Evolutionary conservation across 306 rosid species (phyloP).

Genomic region (Rosa persica): DNA sequence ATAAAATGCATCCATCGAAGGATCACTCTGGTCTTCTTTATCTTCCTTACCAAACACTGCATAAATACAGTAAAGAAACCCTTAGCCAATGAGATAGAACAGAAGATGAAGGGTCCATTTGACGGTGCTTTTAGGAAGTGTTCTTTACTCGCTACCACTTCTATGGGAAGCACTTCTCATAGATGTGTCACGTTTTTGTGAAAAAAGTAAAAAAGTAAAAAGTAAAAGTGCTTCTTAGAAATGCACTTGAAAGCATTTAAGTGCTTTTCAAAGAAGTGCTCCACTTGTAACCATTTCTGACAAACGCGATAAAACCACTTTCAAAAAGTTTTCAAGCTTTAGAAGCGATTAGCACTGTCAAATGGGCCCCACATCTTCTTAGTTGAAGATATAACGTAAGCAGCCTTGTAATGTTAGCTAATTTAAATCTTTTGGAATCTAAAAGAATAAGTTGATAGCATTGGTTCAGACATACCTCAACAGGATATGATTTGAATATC

Average conservation of each 20-base stretch:
- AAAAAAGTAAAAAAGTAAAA: neutral
- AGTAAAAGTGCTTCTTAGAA: neutral
- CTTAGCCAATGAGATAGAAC: neutral
- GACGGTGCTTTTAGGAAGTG: neutral
- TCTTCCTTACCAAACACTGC: slow-evolving; percentile 83
- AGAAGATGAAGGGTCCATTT: neutral
- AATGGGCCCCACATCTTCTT: neutral
- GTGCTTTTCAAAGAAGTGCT: neutral
- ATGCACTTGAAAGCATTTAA: neutral
- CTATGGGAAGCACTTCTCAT: neutral
- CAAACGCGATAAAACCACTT: neutral
- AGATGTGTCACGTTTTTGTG: neutral
- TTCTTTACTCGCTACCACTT: neutral
- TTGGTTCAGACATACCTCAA: slow-evolving; percentile 50
- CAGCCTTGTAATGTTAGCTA: neutral
- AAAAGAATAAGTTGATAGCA: neutral
- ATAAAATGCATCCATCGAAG: slow-evolving; percentile 50
- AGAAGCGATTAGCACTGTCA: neutral
- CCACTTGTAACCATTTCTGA: neutral
- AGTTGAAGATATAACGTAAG: neutral
- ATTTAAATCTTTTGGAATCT: neutral
- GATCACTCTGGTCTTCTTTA: slow-evolving; percentile 52
- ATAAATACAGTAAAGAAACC: slow-evolving; percentile 8
- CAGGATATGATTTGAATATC: slow-evolving; percentile 53
- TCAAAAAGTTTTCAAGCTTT: neutral